These are phyloP conservation scores for Pseudocercospora fuligena DNA, from an alignment of 2,329 filamentous ascomycete genomes.

Conservation along the genomic window DNA sequence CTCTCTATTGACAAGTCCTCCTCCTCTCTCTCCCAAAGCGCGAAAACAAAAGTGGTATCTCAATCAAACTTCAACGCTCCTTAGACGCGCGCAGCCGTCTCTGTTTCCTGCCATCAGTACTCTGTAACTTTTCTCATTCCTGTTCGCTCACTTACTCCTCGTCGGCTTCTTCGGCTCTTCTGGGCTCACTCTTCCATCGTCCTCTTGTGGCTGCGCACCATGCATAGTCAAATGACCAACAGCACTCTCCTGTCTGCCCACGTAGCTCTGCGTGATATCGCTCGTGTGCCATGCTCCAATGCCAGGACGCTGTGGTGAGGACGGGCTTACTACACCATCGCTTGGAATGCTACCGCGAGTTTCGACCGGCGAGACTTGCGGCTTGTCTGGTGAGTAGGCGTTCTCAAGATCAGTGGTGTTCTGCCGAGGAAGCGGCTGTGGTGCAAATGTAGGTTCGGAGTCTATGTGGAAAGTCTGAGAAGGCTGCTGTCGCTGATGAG, in stretches of 20 bases:
- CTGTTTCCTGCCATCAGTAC: background rate
- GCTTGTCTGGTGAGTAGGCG: conserved; percentile 28
- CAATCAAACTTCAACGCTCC: background rate
- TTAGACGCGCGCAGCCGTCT: background rate
- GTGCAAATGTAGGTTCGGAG: conserved; percentile 26
- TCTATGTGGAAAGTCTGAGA: conserved; percentile 32
- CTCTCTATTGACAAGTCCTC: background rate
- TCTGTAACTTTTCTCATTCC: background rate
- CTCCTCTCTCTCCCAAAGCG: background rate
- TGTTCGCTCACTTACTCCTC: background rate
- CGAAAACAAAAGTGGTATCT: conserved; percentile 7
- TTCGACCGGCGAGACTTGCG: conserved; percentile 25
- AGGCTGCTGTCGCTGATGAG: conserved; percentile 19
- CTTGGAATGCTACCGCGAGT: conserved; percentile 10
- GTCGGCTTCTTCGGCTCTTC: background rate
- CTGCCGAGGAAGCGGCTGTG: conserved; percentile 17
- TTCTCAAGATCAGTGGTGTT: conserved; percentile 36
- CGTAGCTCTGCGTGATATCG: conserved; percentile 46
- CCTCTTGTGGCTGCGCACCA: conserved; percentile 35
- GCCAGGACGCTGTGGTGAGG: conserved; percentile 29
- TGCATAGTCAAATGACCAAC: conserved; percentile 54
- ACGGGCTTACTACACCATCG: conserved; percentile 17
- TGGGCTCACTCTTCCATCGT: background rate
- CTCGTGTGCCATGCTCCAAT: conserved; percentile 39
- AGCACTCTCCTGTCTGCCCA: conserved; percentile 51